A percentile compares a stretch with the other conserved stretches of the same genome.
Conservation (phyloP, 179 eudicot species). For the Silene noctiflora region DNA sequence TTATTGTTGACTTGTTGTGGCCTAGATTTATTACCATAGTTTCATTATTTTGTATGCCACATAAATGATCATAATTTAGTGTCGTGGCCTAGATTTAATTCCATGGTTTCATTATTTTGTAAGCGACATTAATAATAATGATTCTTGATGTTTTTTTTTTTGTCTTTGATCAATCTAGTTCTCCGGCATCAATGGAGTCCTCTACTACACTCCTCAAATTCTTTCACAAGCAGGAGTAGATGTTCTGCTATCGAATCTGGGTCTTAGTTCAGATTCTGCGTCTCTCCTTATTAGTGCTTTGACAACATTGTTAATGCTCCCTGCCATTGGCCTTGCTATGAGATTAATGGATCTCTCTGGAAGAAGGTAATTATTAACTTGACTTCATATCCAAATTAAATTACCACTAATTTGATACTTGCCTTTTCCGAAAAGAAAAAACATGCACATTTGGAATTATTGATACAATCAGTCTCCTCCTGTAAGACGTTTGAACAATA, state of each 20-base stretch:
- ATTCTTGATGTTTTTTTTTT: not conserved
- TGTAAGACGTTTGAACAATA: too few species aligned
- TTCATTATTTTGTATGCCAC: too few species aligned
- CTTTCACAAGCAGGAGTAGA: constrained; percentile 53
- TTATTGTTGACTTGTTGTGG: too few species aligned
- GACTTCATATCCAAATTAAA: not conserved
- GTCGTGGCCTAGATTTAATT: too few species aligned
- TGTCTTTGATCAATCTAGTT: constrained; percentile 26
- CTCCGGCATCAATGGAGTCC: constrained; percentile 52
- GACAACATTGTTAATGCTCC: constrained; percentile 52
- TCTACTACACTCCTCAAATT: constrained; percentile 56
- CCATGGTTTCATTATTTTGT: too few species aligned
- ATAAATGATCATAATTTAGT: too few species aligned
- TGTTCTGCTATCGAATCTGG: constrained; percentile 42
- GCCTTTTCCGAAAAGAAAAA: too few species aligned
- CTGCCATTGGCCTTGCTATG: constrained; percentile 48
- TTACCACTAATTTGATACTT: too few species aligned
- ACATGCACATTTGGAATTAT: too few species aligned
- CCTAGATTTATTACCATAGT: too few species aligned
- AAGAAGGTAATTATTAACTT: constrained; percentile 36
- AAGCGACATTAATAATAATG: too few species aligned
- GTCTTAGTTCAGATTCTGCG: constrained; percentile 40
- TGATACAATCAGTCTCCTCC: too few species aligned
- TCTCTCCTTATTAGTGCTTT: constrained; percentile 47
- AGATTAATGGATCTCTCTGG: constrained; percentile 51